phyloP scores from a whole-genome alignment of 257 asterid species.

The Phtheirospermum japonicum region DNA sequence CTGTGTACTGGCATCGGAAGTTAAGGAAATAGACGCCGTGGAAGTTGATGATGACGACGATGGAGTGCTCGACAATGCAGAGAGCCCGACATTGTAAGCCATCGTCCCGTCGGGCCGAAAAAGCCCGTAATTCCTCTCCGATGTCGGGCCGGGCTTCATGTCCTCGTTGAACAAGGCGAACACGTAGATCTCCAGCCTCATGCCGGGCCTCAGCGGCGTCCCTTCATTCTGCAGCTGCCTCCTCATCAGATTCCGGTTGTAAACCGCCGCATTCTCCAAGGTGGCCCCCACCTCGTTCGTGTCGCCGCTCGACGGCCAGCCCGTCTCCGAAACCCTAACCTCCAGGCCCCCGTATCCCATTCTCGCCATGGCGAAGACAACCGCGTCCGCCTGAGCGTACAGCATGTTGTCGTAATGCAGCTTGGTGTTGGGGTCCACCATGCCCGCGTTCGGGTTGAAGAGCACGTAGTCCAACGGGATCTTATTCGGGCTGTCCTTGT shows the following conservation, averaged over 20 bases:
- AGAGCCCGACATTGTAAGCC: slow-evolving; percentile 67
- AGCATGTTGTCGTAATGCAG: slow-evolving; percentile 83
- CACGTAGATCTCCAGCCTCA: slow-evolving; percentile 60
- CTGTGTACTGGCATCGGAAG: slow-evolving; percentile 51
- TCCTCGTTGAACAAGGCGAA: slow-evolving; percentile 89
- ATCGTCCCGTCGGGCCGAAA: slow-evolving; percentile 78
- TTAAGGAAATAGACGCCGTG: slow-evolving; percentile 36
- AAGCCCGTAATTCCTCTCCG: slow-evolving; percentile 81
- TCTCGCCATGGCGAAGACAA: slow-evolving; percentile 52
- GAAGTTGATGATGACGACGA: slow-evolving; percentile 28
- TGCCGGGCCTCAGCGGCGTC: slow-evolving; percentile 67
- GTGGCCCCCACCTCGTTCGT: slow-evolving; percentile 60
- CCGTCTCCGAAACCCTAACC: slow-evolving; percentile 76
- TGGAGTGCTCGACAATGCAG: slow-evolving; percentile 33
- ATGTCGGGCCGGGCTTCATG: slow-evolving; percentile 85
- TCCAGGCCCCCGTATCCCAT: slow-evolving; percentile 63
- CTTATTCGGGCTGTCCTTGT: slow-evolving; percentile 56
- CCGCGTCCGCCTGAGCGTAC: slow-evolving; percentile 88
- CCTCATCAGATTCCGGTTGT: slow-evolving; percentile 56
- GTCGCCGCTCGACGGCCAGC: slow-evolving; percentile 91
- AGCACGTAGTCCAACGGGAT: slow-evolving; percentile 67
- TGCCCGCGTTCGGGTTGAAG: slow-evolving; percentile 63
- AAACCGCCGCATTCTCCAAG: slow-evolving; percentile 56
- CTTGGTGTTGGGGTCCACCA: slow-evolving; percentile 56
- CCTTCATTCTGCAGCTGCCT: slow-evolving; percentile 62